phyloP scores from a whole-genome alignment of 768 basidiomycete species.

The Neoboletus subvelutipes region DNA sequence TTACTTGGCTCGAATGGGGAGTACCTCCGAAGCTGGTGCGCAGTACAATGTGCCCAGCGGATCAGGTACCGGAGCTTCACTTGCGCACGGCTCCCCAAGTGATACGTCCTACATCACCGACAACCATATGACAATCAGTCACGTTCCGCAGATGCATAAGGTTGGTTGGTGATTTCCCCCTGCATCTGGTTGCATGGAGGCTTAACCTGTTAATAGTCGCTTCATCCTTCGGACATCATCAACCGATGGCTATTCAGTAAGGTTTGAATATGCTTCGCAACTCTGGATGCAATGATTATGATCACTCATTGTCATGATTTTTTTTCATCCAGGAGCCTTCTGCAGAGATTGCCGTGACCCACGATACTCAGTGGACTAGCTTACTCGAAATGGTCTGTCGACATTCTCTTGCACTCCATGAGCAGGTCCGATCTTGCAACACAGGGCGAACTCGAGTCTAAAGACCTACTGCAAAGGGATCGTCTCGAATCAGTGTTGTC shows the following conservation, averaged over 20 bases:
- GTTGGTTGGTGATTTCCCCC: not conserved
- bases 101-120: not conserved
- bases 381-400: not conserved
- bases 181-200: not conserved
- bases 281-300: not conserved
- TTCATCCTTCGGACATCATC: not conserved
- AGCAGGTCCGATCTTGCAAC: no score
- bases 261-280: not conserved
- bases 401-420: not conserved
- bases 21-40: not conserved
- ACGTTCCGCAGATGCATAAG: not conserved
- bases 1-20: not conserved
- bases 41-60: not conserved
- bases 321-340: not conserved
- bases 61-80: not conserved
- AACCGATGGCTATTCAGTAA: not conserved
- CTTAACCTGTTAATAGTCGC: not conserved
- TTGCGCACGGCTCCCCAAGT: not conserved
- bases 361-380: not conserved
- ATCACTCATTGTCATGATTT: not conserved
- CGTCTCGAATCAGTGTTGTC: not conserved
- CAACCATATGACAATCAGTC: not conserved
- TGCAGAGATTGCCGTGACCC: not conserved
- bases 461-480: not conserved
- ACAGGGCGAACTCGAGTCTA: not conserved